phyloP scores from a whole-genome alignment of 495 filamentous ascomycete species.

The Penicillium tannophilum region DNA sequence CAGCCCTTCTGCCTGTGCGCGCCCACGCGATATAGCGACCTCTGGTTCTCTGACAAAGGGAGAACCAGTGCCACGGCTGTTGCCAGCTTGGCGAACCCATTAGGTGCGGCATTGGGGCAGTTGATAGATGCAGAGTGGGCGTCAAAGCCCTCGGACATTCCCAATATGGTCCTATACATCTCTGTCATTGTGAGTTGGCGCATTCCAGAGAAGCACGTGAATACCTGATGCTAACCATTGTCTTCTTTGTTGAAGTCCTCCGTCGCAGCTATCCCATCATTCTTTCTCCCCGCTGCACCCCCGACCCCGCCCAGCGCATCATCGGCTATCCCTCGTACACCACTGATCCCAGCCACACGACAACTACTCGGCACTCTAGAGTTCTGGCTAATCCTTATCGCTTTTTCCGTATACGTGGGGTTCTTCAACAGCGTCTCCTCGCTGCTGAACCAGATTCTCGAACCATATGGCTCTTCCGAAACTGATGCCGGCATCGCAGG shows the following conservation, averaged over 20 bases:
- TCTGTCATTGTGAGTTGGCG: slow-evolving; percentile 70
- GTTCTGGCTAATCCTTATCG: slow-evolving; percentile 75
- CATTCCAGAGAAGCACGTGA: not conserved
- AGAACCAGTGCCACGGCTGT: slow-evolving; percentile 88
- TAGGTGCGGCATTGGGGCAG: slow-evolving; percentile 87
- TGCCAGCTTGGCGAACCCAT: slow-evolving; percentile 80
- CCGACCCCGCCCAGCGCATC: slow-evolving; percentile 71
- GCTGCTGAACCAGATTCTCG: slow-evolving; percentile 85
- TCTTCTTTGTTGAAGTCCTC: slow-evolving; percentile 54
- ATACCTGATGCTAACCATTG: slow-evolving; percentile 7
- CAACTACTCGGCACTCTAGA: slow-evolving; percentile 58
- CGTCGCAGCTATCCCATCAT: slow-evolving; percentile 71
- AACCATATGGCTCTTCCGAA: slow-evolving; percentile 78
- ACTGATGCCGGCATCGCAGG: slow-evolving; percentile 87
- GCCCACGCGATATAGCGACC: slow-evolving; percentile 86
- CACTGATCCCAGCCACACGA: slow-evolving; percentile 49
- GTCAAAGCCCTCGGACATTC: slow-evolving; percentile 59
- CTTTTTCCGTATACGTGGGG: slow-evolving; percentile 83
- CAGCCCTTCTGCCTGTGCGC: slow-evolving; percentile 93
- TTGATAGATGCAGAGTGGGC: slow-evolving; percentile 81
- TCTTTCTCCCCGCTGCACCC: slow-evolving; percentile 80
- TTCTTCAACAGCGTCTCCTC: slow-evolving; percentile 93
- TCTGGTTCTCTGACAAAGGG: slow-evolving; percentile 88
- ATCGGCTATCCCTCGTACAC: slow-evolving; percentile 47
- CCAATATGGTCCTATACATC: slow-evolving; percentile 83